phyloP scores from a whole-genome alignment of 768 basidiomycete genomes.

The Leccinum disarticulatum region DNA sequence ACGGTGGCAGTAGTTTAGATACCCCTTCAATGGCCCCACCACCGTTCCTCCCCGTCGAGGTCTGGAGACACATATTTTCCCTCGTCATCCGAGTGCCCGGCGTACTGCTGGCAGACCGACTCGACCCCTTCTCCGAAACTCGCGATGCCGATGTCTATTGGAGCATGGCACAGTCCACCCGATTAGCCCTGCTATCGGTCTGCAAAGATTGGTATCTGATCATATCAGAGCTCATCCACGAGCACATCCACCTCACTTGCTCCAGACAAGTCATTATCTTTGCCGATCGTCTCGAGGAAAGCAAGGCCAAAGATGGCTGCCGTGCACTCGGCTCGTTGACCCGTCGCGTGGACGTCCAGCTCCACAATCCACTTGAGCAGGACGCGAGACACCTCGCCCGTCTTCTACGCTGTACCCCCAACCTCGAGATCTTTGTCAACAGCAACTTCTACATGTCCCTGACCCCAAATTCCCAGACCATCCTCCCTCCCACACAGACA shows the following conservation, averaged over 20 bases:
- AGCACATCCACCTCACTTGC: slow-evolving; percentile 41
- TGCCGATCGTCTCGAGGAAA: slow-evolving; percentile 36
- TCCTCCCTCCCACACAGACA: slow-evolving; percentile 26
- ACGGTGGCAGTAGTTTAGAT: slow-evolving; percentile 3
- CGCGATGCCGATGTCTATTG: slow-evolving; percentile 33
- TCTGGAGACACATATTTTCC: slow-evolving; percentile 43
- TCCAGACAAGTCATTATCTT: slow-evolving; percentile 35
- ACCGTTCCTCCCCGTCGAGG: slow-evolving; percentile 34
- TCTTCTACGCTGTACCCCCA: slow-evolving; percentile 42
- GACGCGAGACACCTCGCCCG: slow-evolving; percentile 30
- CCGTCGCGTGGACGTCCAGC: slow-evolving; percentile 42
- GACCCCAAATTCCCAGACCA: slow-evolving; percentile 16
- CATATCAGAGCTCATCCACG: slow-evolving; percentile 39
- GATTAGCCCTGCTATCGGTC: slow-evolving; percentile 35
- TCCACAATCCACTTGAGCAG: slow-evolving; percentile 32
- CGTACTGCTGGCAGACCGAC: slow-evolving; percentile 32
- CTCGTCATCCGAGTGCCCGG: slow-evolving; percentile 37
- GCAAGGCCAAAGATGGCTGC: slow-evolving; percentile 18
- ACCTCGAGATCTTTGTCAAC: slow-evolving; percentile 44
- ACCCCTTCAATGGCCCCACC: slow-evolving; percentile 13
- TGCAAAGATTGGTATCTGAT: slow-evolving; percentile 39
- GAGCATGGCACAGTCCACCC: slow-evolving; percentile 28
- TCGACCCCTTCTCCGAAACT: slow-evolving; percentile 41
- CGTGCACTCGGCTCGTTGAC: slow-evolving; percentile 39
- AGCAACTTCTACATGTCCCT: slow-evolving; percentile 35